Evolutionary conservation across 1,284 basidiomycete species (phyloP).

Genomic region (Ganoderma resinaceum): DNA sequence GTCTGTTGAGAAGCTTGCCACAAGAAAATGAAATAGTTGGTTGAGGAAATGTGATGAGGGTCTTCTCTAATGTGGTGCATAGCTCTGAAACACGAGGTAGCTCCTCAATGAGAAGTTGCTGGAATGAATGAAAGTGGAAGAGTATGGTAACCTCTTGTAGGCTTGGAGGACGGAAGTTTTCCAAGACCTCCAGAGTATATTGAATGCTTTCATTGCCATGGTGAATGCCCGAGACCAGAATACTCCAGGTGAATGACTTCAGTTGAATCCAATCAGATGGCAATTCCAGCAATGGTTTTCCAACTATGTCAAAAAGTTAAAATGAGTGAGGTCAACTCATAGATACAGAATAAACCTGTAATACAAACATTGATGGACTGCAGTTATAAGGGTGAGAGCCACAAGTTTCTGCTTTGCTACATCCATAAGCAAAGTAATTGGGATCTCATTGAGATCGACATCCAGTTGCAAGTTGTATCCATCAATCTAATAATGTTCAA

Average conservation of each 20-base stretch:
- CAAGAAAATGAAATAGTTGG: neutral
- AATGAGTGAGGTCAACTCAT: neutral
- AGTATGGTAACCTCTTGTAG: neutral
- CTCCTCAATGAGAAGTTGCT: neutral
- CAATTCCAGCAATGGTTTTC: neutral
- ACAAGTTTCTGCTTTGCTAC: neutral
- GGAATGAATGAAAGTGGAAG: neutral
- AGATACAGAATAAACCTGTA: neutral
- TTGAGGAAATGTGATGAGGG: neutral
- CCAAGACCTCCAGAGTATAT: neutral
- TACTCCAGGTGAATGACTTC: neutral
- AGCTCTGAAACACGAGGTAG: neutral
- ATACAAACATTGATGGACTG: neutral
- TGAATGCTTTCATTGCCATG: neutral
- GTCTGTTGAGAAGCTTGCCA: neutral
- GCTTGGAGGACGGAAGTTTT: neutral
- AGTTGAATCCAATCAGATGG: neutral
- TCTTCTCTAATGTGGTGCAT: neutral
- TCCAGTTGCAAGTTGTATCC: neutral
- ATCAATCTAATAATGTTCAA: neutral
- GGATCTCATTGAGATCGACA: neutral
- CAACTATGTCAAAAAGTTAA: neutral
- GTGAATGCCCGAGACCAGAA: too few relatives aligned
- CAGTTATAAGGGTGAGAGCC: neutral
- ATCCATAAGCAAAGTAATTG: neutral